Evolutionary conservation across 108 stramenopile species (phyloP).

Genomic region (Discostella stelligeroides): DNA sequence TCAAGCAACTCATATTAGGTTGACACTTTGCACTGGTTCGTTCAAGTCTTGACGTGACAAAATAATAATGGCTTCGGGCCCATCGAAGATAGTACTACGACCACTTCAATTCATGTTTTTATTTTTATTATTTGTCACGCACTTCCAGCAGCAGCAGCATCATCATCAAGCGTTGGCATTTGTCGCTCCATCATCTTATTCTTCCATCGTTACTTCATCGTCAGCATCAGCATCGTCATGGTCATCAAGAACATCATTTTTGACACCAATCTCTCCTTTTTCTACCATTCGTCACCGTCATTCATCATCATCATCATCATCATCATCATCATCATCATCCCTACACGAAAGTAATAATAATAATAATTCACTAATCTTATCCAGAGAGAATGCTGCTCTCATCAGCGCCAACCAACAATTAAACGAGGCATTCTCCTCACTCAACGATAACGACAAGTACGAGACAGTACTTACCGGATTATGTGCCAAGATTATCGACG

Average conservation of each 20-base stretch:
- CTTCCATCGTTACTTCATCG: not conserved
- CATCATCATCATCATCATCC: not conserved
- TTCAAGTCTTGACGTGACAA: no score
- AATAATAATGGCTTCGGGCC: no score
- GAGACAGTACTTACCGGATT: conserved; percentile 87
- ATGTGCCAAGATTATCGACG: conserved; percentile 81
- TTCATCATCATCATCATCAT: not conserved
- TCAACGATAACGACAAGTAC: conserved; percentile 80
- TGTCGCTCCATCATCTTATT: not conserved
- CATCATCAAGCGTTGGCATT: not conserved
- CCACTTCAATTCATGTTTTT: no score
- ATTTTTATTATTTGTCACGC: no score
- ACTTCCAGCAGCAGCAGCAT: no score
- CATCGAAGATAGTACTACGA: no score
- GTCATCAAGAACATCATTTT: no score
- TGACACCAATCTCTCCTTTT: no score
- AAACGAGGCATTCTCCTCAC: conserved; percentile 69
- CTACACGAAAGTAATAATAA: not conserved
- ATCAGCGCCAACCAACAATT: conserved; percentile 34
- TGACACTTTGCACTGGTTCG: no score
- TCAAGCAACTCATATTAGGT: no score
- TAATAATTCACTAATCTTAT: not conserved
- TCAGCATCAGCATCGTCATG: not conserved
- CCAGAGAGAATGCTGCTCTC: not conserved
- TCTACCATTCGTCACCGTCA: not conserved